phyloP scores from a whole-genome alignment of 2,329 filamentous ascomycete species.

The Verticillium zaregamsianum region DNA sequence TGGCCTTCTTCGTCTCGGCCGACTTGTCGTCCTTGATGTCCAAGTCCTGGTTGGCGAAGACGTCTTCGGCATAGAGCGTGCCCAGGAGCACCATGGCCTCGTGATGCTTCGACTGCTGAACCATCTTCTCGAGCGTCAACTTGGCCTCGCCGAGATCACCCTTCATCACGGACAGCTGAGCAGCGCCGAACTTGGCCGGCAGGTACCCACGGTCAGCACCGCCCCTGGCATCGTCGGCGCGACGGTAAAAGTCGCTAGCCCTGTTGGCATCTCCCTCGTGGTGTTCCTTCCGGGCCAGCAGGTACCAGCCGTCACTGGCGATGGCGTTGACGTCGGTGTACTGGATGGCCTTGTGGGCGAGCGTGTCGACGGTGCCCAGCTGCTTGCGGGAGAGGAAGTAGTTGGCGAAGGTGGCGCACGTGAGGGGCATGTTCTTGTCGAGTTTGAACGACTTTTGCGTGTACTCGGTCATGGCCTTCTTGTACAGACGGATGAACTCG shows the following conservation, averaged over 20 bases:
- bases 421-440: slow-evolving; percentile 85
- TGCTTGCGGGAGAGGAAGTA: slow-evolving; percentile 86
- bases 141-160: slow-evolving; percentile 89
- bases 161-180: slow-evolving; percentile 81
- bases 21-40: slow-evolving; percentile 83
- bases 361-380: slow-evolving; percentile 74
- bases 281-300: slow-evolving; percentile 88
- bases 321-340: slow-evolving; percentile 95
- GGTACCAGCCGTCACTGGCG: slow-evolving; percentile 95
- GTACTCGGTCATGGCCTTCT: slow-evolving; percentile 90
- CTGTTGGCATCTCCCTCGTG: slow-evolving; percentile 70
- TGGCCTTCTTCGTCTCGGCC: slow-evolving; percentile 80
- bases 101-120: slow-evolving; percentile 75
- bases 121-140: slow-evolving; percentile 88
- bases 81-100: slow-evolving; percentile 92
- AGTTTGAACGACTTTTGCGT: slow-evolving; percentile 91
- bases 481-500: slow-evolving; percentile 80
- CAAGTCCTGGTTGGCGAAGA: slow-evolving; percentile 71
- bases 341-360: slow-evolving; percentile 91
- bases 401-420: slow-evolving; percentile 82
- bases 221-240: slow-evolving; percentile 86
- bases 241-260: slow-evolving; percentile 81
- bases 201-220: slow-evolving; percentile 87
- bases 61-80: slow-evolving; percentile 89
- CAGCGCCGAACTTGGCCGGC: slow-evolving; percentile 90